phyloP scores from a whole-genome alignment of 2,329 filamentous ascomycete genomes.

The Pseudocercospora fijiensis region DNA sequence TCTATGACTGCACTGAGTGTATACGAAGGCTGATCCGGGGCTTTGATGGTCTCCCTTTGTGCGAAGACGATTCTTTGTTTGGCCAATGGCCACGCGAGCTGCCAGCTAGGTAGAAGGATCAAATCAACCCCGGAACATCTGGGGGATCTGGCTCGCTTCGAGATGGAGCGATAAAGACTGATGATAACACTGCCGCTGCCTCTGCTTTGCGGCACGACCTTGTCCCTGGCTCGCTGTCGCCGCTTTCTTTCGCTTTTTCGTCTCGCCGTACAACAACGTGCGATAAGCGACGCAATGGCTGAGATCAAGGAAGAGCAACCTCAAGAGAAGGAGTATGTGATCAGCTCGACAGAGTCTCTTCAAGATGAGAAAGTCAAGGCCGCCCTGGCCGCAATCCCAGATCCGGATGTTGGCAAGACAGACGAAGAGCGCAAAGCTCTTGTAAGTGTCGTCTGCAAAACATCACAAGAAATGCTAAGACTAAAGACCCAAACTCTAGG shows the following conservation, averaged over 20 bases:
- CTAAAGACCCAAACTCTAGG: slow-evolving; percentile 39
- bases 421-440: slow-evolving; percentile 15
- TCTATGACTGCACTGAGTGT: background rate
- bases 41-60: background rate
- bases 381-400: slow-evolving; percentile 4
- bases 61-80: background rate
- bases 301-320: slow-evolving; percentile 7
- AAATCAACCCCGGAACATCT: background rate
- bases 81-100: background rate
- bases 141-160: background rate
- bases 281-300: slow-evolving; percentile 9
- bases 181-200: background rate
- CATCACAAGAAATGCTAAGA: background rate
- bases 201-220: background rate
- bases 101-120: background rate
- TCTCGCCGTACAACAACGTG: background rate
- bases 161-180: background rate
- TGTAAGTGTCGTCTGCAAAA: background rate
- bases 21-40: background rate
- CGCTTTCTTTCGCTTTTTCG: background rate
- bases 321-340: slow-evolving; percentile 11
- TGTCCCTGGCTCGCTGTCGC: background rate
- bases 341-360: slow-evolving; percentile 10
- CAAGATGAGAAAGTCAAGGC: background rate
- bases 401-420: slow-evolving; percentile 17